phyloP scores from a whole-genome alignment of 2,329 filamentous ascomycete genomes.

The Trichoderma aggressivum region DNA sequence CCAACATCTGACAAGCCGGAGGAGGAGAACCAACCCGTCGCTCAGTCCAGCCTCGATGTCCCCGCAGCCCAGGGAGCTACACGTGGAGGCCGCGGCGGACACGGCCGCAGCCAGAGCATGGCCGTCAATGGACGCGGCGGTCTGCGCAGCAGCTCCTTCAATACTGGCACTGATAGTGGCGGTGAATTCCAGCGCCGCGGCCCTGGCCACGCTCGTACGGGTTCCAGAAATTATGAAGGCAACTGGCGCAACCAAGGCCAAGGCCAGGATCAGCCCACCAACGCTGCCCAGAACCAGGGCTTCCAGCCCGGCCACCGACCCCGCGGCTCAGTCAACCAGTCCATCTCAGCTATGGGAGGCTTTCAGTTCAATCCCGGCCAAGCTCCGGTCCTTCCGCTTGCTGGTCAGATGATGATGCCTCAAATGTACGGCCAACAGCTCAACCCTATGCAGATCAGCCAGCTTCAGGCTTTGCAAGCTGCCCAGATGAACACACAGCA shows the following conservation, averaged over 20 bases:
- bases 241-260: slow-evolving; percentile 87
- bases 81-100: slow-evolving; percentile 56
- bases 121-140: slow-evolving; percentile 71
- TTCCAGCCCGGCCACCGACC: slow-evolving; percentile 92
- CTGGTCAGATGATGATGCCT: slow-evolving; percentile 81
- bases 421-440: slow-evolving; percentile 86
- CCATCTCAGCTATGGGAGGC: slow-evolving; percentile 74
- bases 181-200: slow-evolving; percentile 70
- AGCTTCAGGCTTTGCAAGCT: slow-evolving; percentile 88
- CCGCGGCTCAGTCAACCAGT: slow-evolving; percentile 81
- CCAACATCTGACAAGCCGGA: slow-evolving; percentile 60
- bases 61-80: slow-evolving; percentile 42
- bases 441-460: slow-evolving; percentile 81
- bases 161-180: slow-evolving; percentile 46
- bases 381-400: slow-evolving; percentile 81
- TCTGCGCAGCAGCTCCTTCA: slow-evolving; percentile 58
- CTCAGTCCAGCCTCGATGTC: slow-evolving; percentile 32
- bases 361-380: slow-evolving; percentile 84
- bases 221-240: slow-evolving; percentile 92
- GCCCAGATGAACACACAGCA: slow-evolving; percentile 77
- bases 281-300: slow-evolving; percentile 56
- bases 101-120: slow-evolving; percentile 88
- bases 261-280: slow-evolving; percentile 55
- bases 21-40: slow-evolving; percentile 41
- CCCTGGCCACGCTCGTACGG: slow-evolving; percentile 75